Conservation (phyloP, 345 rosid species). For the Aethionema arabicum region DNA sequence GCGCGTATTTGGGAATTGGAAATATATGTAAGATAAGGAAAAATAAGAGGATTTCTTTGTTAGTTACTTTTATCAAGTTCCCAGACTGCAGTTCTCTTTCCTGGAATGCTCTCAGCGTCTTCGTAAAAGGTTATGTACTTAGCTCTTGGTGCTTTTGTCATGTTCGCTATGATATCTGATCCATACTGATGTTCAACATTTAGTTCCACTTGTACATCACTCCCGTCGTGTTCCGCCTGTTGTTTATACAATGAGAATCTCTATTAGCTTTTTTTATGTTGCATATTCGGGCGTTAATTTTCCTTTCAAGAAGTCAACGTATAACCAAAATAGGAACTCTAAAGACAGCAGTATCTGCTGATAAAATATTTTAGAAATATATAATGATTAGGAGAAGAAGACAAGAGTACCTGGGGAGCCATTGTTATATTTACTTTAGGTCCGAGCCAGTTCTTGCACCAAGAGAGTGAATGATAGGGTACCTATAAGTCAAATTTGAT, state of each 20-base stretch:
- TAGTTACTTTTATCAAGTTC: conserved; percentile 90
- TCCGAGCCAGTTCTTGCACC: conserved; percentile 98
- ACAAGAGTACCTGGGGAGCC: conserved; percentile 79
- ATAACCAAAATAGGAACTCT: conserved; percentile 11
- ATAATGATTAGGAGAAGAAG: neutral
- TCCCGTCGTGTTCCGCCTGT: conserved; percentile 97
- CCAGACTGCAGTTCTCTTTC: conserved; percentile 96
- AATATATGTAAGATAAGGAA: neutral
- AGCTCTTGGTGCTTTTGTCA: conserved; percentile 77
- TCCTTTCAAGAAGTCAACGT: conserved; percentile 7
- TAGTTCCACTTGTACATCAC: conserved; percentile 74
- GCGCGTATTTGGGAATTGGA: neutral
- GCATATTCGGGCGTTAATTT: conserved; percentile 5
- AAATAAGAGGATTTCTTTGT: conserved; percentile 15
- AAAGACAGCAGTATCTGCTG: neutral
- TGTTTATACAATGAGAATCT: conserved; percentile 21
- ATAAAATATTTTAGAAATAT: neutral
- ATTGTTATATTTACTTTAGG: conserved; percentile 82
- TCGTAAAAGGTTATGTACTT: conserved; percentile 90
- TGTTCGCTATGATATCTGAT: conserved; percentile 75
- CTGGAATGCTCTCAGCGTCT: conserved; percentile 85
- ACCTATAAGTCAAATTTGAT: conserved; percentile 51
- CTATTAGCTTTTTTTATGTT: neutral
- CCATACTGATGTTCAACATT: conserved; percentile 76
- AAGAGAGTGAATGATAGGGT: conserved; percentile 91